A percentile compares a stretch with the other conserved stretches of the same genome.
These are phyloP conservation scores for Talaromyces borbonicus DNA, from an alignment of 495 filamentous ascomycete genomes.

Conservation along the genomic window DNA sequence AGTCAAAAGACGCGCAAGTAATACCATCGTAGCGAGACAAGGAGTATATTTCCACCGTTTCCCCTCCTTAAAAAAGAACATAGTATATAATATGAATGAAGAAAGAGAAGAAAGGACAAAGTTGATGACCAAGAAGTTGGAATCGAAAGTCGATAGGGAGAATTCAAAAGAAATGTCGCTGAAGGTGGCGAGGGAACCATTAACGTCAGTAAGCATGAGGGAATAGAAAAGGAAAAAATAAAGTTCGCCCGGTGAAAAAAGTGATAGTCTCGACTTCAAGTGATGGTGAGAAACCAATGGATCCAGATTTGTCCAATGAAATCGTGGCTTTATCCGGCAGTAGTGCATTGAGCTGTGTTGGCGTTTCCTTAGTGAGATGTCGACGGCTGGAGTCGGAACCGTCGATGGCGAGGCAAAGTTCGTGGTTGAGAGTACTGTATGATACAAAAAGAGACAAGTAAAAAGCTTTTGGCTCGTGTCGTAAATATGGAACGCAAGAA, in stretches of 20 bases:
- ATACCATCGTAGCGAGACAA: conserved; percentile 6
- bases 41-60: neutral
- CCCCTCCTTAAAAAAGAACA: neutral
- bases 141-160: no score
- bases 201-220: conserved; percentile 1
- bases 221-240: neutral
- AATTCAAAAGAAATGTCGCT: conserved; percentile 7
- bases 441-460: conserved; percentile 7
- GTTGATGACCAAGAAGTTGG: no score
- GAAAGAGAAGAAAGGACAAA: neutral
- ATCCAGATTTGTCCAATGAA: no score
- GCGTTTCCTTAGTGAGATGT: no score
- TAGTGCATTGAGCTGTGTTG: no score
- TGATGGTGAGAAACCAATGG: neutral
- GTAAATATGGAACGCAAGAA: neutral
- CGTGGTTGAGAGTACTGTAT: conserved; percentile 3
- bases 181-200: conserved; percentile 4
- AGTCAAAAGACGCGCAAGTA: conserved; percentile 1
- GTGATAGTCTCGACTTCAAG: neutral
- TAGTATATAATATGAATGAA: conserved; percentile 3
- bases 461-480: conserved; percentile 7
- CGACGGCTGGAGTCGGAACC: no score
- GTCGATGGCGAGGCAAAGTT: neutral
- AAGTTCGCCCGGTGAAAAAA: neutral
- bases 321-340: no score